phyloP scores from a whole-genome alignment of 148 eudicot genomes.

The Persicaria tinctoria region DNA sequence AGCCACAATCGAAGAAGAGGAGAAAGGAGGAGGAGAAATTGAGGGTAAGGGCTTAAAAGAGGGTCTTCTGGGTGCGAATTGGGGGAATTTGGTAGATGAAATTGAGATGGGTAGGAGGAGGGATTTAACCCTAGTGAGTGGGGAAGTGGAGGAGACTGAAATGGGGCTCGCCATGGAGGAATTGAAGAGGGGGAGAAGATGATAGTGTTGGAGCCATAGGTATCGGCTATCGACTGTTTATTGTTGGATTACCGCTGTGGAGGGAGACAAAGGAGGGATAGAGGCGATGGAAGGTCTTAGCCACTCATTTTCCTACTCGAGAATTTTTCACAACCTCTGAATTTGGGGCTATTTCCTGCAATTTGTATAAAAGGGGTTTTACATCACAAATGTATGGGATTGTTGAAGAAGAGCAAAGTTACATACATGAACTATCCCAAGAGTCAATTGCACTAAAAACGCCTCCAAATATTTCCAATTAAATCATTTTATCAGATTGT shows the following conservation, averaged over 20 bases:
- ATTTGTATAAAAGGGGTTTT: too few relatives aligned
- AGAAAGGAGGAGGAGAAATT: neutral
- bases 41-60: conserved; percentile 3
- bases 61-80: conserved; percentile 16
- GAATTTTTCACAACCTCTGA: neutral
- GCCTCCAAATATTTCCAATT: too few relatives aligned
- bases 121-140: conserved; percentile 17
- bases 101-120: conserved; percentile 13
- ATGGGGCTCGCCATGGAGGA: conserved; percentile 26
- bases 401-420: too few relatives aligned
- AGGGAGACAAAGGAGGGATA: neutral
- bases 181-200: neutral
- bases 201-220: neutral
- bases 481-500: too few relatives aligned
- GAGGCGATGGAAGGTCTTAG: neutral
- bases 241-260: neutral
- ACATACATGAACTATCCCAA: too few relatives aligned
- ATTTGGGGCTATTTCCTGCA: too few relatives aligned
- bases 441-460: too few relatives aligned
- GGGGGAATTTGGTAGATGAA: conserved; percentile 26
- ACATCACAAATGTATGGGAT: too few relatives aligned
- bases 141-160: conserved; percentile 21
- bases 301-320: neutral
- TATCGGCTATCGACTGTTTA: neutral
- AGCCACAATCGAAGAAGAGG: conserved; percentile 10